These are phyloP conservation scores for Salix udensis DNA, from an alignment of 345 rosid genomes.

Conservation along the genomic window DNA sequence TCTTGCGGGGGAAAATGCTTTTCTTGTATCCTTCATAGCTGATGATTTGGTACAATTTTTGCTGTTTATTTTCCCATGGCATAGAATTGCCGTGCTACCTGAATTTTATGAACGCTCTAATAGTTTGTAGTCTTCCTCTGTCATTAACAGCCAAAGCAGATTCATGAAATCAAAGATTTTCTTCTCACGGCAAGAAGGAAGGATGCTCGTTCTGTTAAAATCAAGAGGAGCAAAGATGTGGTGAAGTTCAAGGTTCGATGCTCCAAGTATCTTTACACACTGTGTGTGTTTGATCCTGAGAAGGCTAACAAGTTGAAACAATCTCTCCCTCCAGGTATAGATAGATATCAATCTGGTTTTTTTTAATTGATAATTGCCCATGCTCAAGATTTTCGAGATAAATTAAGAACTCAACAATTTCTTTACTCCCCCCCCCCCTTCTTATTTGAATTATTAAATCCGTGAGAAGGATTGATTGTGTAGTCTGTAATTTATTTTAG, in stretches of 20 bases:
- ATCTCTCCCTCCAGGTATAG: constrained; percentile 83
- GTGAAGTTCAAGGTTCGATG: constrained; percentile 97
- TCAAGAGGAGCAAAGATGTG: constrained; percentile 72
- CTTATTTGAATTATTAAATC: neutral
- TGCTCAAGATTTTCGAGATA: neutral
- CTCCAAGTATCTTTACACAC: constrained; percentile 86
- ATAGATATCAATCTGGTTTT: too few relatives aligned
- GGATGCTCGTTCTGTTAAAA: constrained; percentile 83
- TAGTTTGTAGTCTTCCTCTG: neutral
- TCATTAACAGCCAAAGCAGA: constrained; percentile 70
- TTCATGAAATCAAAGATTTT: constrained; percentile 93
- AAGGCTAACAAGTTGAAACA: constrained; percentile 97
- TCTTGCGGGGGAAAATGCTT: neutral
- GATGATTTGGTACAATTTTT: neutral
- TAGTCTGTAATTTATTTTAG: neutral
- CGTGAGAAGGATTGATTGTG: too few relatives aligned
- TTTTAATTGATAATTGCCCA: neutral
- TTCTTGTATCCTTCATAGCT: neutral
- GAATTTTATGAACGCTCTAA: neutral
- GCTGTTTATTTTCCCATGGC: neutral
- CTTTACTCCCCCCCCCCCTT: neutral
- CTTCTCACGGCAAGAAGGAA: constrained; percentile 96
- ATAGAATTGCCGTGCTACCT: neutral
- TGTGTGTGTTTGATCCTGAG: constrained; percentile 75
- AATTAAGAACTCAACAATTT: neutral